Base-by-base conservation (phyloP, 192 early-diverging fungal species). In the Oehlia diaphana region DNA sequence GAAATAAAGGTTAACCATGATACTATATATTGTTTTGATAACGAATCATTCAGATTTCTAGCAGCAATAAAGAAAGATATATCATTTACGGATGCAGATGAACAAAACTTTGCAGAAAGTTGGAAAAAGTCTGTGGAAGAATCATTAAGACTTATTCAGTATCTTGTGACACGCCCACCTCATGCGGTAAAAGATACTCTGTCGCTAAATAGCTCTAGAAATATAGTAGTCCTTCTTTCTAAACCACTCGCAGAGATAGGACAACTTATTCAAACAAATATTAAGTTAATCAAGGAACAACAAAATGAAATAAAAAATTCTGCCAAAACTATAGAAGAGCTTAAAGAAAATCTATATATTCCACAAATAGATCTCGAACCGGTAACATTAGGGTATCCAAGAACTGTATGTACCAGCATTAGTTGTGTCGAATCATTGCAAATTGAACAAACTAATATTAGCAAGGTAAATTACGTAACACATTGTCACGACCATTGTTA, bases 401-500 rank as follows among this genome's bases (percentile, higher is more conserved):
- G 78, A 79, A 79, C 78, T 21, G 81, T 82, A 14, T 82, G 81
- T 49, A 82, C 77, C 35, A 79, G 77, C 61, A 12, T 5, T 2
- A 35, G 61, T 31, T 82, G 77, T 44, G 69, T 73, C 9, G 47
- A 31, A 35, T 9, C n/a, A 47, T 10, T 47, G 10, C 44, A 12
- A 14, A 61, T 62, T n/a, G 58, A 31, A 2, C 13, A 53, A 61
- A 50, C 12, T 58, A 53, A 79, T 35, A 70, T 12, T n/a, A 76
- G 75, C 12, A 82, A 81, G 63, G 44, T 74, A 26, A 35, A 74
- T 76, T 84, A 84, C 72, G 76, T 42, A 26, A 79, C 42, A 71
- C 74, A 84, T 35, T 84, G 83, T 44, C 83, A 84, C 77, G 2
- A 28, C 13, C 31, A 64, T 33, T 83, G 83, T 79, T 73, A 78